A percentile compares a stretch with the other conserved stretches of the same genome.
phyloP scores from a whole-genome alignment of 1,139 yeast species.

The Kluyveromyces sp. region DNA sequence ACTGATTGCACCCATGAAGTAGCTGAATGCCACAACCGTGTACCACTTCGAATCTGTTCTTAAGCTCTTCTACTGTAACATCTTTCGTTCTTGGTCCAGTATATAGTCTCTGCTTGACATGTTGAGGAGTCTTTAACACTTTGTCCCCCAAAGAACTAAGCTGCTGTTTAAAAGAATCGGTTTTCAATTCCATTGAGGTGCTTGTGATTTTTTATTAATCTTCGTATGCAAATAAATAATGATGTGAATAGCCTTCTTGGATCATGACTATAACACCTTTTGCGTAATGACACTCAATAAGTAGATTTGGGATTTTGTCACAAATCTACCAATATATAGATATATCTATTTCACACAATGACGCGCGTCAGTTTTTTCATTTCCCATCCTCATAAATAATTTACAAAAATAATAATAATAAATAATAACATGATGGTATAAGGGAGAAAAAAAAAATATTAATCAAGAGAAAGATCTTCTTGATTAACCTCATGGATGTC shows the following conservation, averaged over 20 bases:
- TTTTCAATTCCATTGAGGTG: not conserved
- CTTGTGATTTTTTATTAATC: not conserved
- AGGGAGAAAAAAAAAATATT: no score
- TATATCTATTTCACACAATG: no score
- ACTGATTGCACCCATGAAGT: conserved; percentile 12
- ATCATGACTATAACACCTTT: no score
- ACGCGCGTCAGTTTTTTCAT: no score
- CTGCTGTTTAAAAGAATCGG: not conserved
- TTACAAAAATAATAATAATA: no score
- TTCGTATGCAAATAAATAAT: no score
- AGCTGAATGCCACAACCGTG: conserved; percentile 9
- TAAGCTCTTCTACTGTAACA: conserved; percentile 12
- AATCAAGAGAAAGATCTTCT: not conserved
- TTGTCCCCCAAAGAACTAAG: conserved; percentile 4
- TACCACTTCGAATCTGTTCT: conserved; percentile 11
- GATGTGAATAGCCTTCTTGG: no score
- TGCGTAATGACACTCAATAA: no score
- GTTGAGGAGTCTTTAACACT: conserved; percentile 7
- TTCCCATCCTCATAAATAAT: no score
- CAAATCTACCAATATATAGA: no score
- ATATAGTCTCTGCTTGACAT: conserved; percentile 5
- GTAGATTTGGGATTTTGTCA: no score
- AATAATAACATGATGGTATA: no score
- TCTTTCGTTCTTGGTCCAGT: conserved; percentile 12
- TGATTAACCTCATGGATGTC: conserved; percentile 40